Evolutionary conservation across 441 rosid genomes (phyloP).

Genomic region (Flueggea neowawraea): DNA sequence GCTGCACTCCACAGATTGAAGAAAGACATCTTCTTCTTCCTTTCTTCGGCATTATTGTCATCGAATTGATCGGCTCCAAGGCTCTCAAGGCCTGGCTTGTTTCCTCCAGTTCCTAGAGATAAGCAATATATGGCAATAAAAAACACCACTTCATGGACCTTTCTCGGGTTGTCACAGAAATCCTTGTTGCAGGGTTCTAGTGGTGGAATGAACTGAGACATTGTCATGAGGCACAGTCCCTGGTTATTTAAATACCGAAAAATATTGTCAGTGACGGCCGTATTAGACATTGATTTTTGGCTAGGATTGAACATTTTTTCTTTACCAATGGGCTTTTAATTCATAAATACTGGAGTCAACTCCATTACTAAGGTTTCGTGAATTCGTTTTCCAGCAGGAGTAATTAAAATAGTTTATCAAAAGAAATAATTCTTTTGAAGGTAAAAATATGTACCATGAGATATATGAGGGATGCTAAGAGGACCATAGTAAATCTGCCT

Average conservation of each 20-base stretch:
- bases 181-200: slow-evolving; percentile 49
- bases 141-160: slow-evolving; percentile 64
- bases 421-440: no score
- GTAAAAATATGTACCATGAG: slow-evolving; percentile 41
- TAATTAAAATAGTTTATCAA: no score
- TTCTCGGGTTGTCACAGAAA: slow-evolving; percentile 47
- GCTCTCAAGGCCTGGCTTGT: slow-evolving; percentile 87
- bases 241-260: slow-evolving; percentile 18
- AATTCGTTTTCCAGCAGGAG: no score
- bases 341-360: no score
- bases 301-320: no score
- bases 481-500: slow-evolving; percentile 68
- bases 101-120: slow-evolving; percentile 92
- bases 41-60: slow-evolving; percentile 62
- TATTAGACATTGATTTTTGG: no score
- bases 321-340: no score
- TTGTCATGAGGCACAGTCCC: slow-evolving; percentile 66
- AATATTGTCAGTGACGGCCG: no score
- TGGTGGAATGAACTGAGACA: slow-evolving; percentile 71
- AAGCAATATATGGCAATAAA: slow-evolving; percentile 73
- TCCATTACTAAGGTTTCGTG: no score
- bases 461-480: slow-evolving; percentile 53
- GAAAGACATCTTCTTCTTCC: slow-evolving; percentile 85
- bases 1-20: slow-evolving; percentile 94
- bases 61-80: slow-evolving; percentile 98